Evolutionary conservation across 2,329 filamentous ascomycete genomes (phyloP), one percentile per base, ranked within the genome.

Genomic region (Ophiobolus disseminans): DNA sequence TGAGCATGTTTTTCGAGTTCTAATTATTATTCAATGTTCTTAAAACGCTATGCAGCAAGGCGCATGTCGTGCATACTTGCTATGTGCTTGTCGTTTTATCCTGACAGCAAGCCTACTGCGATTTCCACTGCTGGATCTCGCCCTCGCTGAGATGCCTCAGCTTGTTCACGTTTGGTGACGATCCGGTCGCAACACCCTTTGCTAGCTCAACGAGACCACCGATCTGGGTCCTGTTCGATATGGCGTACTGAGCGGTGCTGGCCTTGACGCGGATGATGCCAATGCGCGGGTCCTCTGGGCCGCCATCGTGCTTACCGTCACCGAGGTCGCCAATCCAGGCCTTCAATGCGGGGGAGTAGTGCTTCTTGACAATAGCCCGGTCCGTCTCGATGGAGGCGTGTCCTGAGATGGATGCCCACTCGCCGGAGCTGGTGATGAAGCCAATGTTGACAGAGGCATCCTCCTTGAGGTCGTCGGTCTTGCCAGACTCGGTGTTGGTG

Each of bases 351-450:
- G 85, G 82, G 17, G 80, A 86, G 75, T 96, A 96, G 63, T 73
- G 68, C 65, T 92, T 88, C 70, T 84, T 80, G 47, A 96, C 82
- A 17, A 84, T 74, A 2, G 76, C 78, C 17, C 86, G 84, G 67
- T 93, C 87, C 11, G 87, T 88, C 62, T 88, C 78, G 60, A 96
- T 80, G 20, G 76, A 77, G 1, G 89, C 86, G 1, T 78, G 80
- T 40, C 91, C 91, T n/a, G 88, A 88, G 53, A 96, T 78, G 2
- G 89, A 94, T 0, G 91, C 91, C 91, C 91, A 96, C 72, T 93
- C 86, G 60, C 91, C 90, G 2, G 84, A 83, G 57, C 75, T 73
- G 71, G 88, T 88, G 60, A 93, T 80, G 79, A 96, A 96, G 38
- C 87, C 84, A 57, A 96, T 81, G 77, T 96, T 95, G 77, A 91